phyloP scores from a whole-genome alignment of 164 flowering plant species.

The Cinnamomum chago region DNA sequence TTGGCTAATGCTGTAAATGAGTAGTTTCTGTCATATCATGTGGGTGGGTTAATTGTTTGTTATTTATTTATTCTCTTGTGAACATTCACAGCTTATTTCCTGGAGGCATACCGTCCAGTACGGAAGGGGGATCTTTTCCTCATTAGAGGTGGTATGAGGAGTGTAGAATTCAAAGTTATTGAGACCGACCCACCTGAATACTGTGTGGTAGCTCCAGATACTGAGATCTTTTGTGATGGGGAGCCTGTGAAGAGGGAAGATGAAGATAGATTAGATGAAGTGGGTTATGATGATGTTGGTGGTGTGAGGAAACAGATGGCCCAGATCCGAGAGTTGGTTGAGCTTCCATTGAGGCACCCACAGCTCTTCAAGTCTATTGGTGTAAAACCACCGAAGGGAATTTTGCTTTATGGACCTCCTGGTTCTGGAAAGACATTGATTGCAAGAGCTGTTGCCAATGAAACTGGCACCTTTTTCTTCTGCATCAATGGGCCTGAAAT shows the following conservation, averaged over 20 bases:
- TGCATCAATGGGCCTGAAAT: conserved; percentile 90
- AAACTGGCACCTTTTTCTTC: conserved; percentile 90
- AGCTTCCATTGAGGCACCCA: conserved; percentile 84
- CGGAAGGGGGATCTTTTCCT: conserved; percentile 87
- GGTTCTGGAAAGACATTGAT: conserved; percentile 90
- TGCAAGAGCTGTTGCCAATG: conserved; percentile 90
- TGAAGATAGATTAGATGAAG: conserved; percentile 69
- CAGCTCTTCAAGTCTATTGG: conserved; percentile 85
- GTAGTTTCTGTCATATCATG: background rate
- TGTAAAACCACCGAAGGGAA: conserved; percentile 89
- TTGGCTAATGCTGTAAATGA: background rate
- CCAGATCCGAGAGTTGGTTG: conserved; percentile 79
- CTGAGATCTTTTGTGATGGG: conserved; percentile 88
- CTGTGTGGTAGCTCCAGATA: conserved; percentile 90
- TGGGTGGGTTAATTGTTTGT: background rate
- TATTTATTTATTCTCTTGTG: background rate
- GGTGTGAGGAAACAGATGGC: conserved; percentile 97
- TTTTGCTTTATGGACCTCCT: conserved; percentile 87
- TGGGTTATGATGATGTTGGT: conserved; percentile 96
- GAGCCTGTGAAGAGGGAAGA: conserved; percentile 82
- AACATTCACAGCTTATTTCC: conserved; percentile 67
- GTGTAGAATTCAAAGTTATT: conserved; percentile 82
- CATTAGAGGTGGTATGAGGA: conserved; percentile 89
- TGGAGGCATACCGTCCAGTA: conserved; percentile 85
- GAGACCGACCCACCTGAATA: conserved; percentile 86